These are phyloP conservation scores for Plasmodium sp. DNA, from an alignment of 169 alveolate genomes.

Conservation along the genomic window DNA sequence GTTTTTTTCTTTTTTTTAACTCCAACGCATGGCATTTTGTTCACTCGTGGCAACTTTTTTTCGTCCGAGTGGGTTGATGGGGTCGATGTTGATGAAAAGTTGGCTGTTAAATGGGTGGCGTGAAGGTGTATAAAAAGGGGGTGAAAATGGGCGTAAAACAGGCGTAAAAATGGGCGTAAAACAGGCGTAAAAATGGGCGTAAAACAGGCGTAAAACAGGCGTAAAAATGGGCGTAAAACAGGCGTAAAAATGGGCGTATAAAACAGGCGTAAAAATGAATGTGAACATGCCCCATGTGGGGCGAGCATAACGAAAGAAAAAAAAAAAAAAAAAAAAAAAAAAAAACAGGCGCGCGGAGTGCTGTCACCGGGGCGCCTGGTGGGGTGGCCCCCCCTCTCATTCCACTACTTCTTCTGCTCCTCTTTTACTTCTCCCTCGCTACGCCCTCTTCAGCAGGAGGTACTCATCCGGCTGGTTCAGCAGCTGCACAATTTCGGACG, in stretches of 20 bases:
- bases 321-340: background rate
- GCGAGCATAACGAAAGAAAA: background rate
- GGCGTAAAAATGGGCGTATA: background rate
- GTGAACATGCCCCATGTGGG: background rate
- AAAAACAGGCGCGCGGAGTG: background rate
- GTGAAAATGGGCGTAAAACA: no score
- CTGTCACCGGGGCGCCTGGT: background rate
- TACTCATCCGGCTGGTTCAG: conserved; percentile 80
- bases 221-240: background rate
- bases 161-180: background rate
- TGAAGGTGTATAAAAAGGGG: background rate
- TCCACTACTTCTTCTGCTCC: no score
- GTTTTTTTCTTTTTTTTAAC: background rate
- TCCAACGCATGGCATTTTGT: background rate
- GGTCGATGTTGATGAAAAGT: background rate
- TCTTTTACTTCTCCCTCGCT: background rate
- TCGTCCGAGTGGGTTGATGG: background rate
- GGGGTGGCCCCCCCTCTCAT: background rate
- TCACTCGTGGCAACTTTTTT: background rate
- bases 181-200: no score
- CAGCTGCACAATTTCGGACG: conserved; percentile 81
- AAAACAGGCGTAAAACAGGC: no score
- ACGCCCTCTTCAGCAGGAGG: conserved; percentile 68
- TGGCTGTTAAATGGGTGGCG: background rate
- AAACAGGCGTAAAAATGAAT: background rate